Evolutionary conservation across 169 alveolate species (phyloP), one percentile per base, ranked within the genome.

Genomic region (Fabrea salina): DNA sequence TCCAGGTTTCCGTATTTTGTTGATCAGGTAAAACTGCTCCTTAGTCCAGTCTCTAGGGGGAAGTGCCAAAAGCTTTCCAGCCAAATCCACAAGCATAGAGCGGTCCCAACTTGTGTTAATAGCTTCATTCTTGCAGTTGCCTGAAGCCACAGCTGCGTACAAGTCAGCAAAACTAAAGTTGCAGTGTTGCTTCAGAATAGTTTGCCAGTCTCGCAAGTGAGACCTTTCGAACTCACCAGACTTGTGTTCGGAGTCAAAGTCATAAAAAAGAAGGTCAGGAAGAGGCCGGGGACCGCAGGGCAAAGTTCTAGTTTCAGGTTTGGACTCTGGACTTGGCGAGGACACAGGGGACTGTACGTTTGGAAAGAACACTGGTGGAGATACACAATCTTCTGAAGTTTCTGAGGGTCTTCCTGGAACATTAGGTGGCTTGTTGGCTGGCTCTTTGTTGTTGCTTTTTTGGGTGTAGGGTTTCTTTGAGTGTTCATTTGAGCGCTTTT

Each of bases 141-240:
- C 39, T 13, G 44, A 16, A 1, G 32, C 41, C 8, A 37, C 25
- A n/a, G 56, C 56, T n/a, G 16, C 41, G 3, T 33, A 61, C 22
- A 61, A n/a, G 32, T 61, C 39, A 16, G 22, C 50, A 4, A n/a
- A 61, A 51, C 27, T 61, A 35, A 61, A 61, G 32, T 61, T 37
- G 50, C 16, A 61, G 32, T 8, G 8, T 13, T 13, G 32, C 50
- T 61, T 61, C 50, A 61, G 39, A 35, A 61, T 27, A 61, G n/a
- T 61, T 16, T 61, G 74, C 74, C 74, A 61, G 54, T 61, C 74
- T 16, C 8, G 32, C 11, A 30, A 30, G 11, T 30, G 43, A 16
- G 74, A 61, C 25, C 74, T 61, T 61, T 61, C 74, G 50, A 61
- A 61, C 11, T 61, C 74, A 13, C 74, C 74, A 32, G 41, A n/a